These are phyloP conservation scores for Kluyveromyces marxianus DNA, from an alignment of 1,139 yeast species.

Conservation along the genomic window DNA sequence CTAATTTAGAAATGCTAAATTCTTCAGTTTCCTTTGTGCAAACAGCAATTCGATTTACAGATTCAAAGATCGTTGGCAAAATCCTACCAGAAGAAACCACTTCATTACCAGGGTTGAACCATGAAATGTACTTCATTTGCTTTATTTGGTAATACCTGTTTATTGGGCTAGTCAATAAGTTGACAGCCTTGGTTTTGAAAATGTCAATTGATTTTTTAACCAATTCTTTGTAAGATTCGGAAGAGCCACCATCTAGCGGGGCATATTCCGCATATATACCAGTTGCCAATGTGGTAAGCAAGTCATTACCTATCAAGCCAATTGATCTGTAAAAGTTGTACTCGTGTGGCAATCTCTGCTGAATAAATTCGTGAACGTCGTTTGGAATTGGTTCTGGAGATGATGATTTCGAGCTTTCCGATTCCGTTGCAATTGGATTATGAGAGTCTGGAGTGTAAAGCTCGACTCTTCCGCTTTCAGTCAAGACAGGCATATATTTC, in stretches of 20 bases:
- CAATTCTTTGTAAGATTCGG: slow-evolving; percentile 51
- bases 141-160: slow-evolving; percentile 84
- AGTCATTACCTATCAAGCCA: slow-evolving; percentile 62
- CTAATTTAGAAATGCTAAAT: slow-evolving; percentile 25
- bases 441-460: slow-evolving; percentile 35
- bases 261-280: slow-evolving; percentile 60
- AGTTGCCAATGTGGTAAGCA: slow-evolving; percentile 60
- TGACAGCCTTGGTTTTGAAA: slow-evolving; percentile 52
- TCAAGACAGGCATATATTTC: slow-evolving; percentile 62
- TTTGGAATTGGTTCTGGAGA: slow-evolving; percentile 44
- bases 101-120: slow-evolving; percentile 46
- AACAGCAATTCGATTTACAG: slow-evolving; percentile 34
- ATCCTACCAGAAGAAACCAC: slow-evolving; percentile 46
- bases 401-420: slow-evolving; percentile 3
- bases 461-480: slow-evolving; percentile 60
- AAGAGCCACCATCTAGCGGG: slow-evolving; percentile 60
- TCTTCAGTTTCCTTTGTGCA: slow-evolving; percentile 19
- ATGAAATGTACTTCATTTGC: slow-evolving; percentile 49
- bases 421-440: slow-evolving; percentile 5
- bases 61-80: slow-evolving; percentile 40
- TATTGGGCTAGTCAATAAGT: slow-evolving; percentile 62
- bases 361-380: slow-evolving; percentile 75
- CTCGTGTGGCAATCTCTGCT: slow-evolving; percentile 84
- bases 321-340: slow-evolving; percentile 71
- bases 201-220: slow-evolving; percentile 42